Evolutionary conservation across 805 yeast species (phyloP), one percentile per base, ranked within the genome.

Genomic region (Ogataea nitratoaversa): DNA sequence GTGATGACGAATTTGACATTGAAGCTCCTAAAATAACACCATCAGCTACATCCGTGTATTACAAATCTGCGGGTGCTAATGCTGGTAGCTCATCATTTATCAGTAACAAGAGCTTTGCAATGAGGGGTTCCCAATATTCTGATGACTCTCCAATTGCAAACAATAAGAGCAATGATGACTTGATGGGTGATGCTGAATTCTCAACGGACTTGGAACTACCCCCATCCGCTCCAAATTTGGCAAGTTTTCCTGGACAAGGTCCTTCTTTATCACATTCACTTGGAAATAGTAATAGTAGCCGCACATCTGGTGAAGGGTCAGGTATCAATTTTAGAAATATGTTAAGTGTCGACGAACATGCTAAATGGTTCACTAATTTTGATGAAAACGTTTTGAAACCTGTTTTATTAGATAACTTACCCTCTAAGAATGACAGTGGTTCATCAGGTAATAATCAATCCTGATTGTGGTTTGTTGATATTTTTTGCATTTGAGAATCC

Each of bases 371-470:
- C 61, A 83, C 87, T 17, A 83, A 79, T 52, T 87, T 93, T 57
- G 99, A 93, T 59, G 96, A 93, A 53, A 87, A 87, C 57, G 93
- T 93, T 18, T 70, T 93, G 53, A 90, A 90, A 60, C 97, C 97
- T 1, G 96, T 88, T 0, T 72, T 91, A 38, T 71, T 90, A 43
- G 98, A 91, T 52, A 69, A 67, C 44, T 37, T 67, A 35, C 75
- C 74, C 4, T 36, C 32, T 56, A 47, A 45, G 32, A 33, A 36
- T 27, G 22, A 34, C 17, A 34, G 42, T 24, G 42, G 39, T 24
- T 41, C 28, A 14, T 23, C 39, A 24, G 14, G n/a, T 25, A 11
- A 17, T 16, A 9, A 17, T 11, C 19, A 29, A 5, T 14, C 12
- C 6, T 20, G 13, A 35, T n/a, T n/a, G n/a, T n/a, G n/a, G n/a